Evolutionary conservation across 768 basidiomycete species (phyloP).

Genomic region (Boletus patriciae): DNA sequence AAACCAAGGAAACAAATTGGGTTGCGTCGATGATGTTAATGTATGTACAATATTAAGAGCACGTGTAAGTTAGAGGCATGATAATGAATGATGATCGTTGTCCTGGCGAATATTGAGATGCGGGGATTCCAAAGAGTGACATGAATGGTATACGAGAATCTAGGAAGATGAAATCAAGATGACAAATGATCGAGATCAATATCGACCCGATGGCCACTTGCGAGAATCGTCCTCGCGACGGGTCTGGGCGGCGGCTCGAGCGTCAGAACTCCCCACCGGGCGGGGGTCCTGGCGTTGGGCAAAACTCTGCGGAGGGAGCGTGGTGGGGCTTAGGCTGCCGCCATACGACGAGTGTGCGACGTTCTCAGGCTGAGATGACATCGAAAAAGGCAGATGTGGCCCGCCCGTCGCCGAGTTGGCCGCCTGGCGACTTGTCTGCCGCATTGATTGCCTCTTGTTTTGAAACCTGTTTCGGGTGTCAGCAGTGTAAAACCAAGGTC

Average conservation of each 20-base stretch:
- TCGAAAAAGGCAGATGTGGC: constrained; percentile 51
- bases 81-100: constrained; percentile 41
- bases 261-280: constrained; percentile 32
- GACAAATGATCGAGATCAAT: constrained; percentile 41
- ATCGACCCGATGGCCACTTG: constrained; percentile 49
- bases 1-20: constrained; percentile 19
- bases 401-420: constrained; percentile 44
- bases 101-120: constrained; percentile 35
- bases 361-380: constrained; percentile 38
- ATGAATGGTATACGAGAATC: constrained; percentile 36
- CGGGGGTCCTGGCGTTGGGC: constrained; percentile 44
- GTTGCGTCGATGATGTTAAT: constrained; percentile 32
- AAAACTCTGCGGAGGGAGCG: constrained; percentile 37
- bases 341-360: constrained; percentile 37
- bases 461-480: constrained; percentile 64
- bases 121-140: constrained; percentile 35
- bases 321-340: constrained; percentile 33
- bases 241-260: constrained; percentile 30
- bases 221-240: constrained; percentile 50
- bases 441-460: constrained; percentile 82
- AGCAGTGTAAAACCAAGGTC: constrained; percentile 17
- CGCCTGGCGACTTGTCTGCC: constrained; percentile 70
- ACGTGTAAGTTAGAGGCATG: constrained; percentile 36
- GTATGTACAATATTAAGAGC: constrained; percentile 40
- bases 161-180: constrained; percentile 38